These are phyloP conservation scores for Postia placenta DNA, from an alignment of 768 basidiomycete species.

Conservation along the genomic window DNA sequence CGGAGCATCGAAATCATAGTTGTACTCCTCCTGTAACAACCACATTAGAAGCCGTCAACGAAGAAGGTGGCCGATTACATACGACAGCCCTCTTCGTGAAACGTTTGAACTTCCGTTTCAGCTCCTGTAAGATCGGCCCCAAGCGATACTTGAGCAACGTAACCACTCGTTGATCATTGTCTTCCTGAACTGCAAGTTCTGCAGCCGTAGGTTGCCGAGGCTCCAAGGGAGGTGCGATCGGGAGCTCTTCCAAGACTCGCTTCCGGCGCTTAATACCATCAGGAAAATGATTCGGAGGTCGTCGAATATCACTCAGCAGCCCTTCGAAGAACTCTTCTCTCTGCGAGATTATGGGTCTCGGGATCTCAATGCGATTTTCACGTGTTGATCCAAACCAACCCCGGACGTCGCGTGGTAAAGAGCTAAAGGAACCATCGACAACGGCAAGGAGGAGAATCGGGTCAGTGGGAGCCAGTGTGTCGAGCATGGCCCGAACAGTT, in stretches of 20 bases:
- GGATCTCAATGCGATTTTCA: conserved; percentile 69
- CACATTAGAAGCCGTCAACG: not conserved
- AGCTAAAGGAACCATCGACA: conserved; percentile 67
- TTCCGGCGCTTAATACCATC: conserved; percentile 82
- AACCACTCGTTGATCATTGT: conserved; percentile 71
- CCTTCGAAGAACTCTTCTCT: conserved; percentile 72
- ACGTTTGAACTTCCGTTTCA: conserved; percentile 89
- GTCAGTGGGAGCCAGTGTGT: conserved; percentile 85
- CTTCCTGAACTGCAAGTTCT: conserved; percentile 77
- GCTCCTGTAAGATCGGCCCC: conserved; percentile 81
- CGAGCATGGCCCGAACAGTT: conserved; percentile 86
- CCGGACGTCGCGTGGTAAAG: conserved; percentile 76
- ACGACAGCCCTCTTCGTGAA: conserved; percentile 80
- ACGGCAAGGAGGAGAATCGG: conserved; percentile 90
- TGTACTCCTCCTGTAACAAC: conserved; percentile 64
- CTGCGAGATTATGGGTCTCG: conserved; percentile 44
- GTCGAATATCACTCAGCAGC: conserved; percentile 59
- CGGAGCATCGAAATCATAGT: conserved; percentile 34
- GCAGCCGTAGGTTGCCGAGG: conserved; percentile 76
- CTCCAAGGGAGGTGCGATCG: conserved; percentile 85
- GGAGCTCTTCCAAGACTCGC: conserved; percentile 79
- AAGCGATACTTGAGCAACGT: conserved; percentile 86
- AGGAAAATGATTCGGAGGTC: conserved; percentile 83
- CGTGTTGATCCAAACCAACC: conserved; percentile 83
- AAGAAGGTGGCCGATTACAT: conserved; percentile 21